Base-by-base conservation (phyloP, 768 basidiomycete genomes). In the Glaciozyma martinii region DNA sequence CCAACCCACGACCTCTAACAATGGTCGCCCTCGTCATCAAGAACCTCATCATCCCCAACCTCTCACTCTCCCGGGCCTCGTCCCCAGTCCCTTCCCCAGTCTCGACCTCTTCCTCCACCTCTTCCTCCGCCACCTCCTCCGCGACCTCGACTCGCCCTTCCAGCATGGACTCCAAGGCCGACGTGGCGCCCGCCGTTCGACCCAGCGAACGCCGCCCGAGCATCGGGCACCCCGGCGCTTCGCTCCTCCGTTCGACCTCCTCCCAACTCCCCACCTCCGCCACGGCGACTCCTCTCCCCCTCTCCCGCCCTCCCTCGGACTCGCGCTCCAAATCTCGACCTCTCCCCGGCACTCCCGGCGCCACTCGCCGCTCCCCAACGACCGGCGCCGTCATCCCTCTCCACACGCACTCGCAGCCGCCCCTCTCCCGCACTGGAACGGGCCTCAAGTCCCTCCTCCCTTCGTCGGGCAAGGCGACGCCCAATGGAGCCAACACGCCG, bases 21-120 rank as follows among this genome's bases (percentile, higher is more conserved):
- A 64, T 65, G 58, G 58, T 60, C 30, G 63, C 53, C 6, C 53
- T 65, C 57, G 49, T 53, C 3, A 30, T 44, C 13, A 19, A 12
- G 18, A 50, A 58, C 25, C 61, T 63, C 13, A 58, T 62, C 64
- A 63, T 68, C 60, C 62, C 60, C 42, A 58, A 43, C 46, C 30
- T 42, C 12, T 70, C 68, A 1, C 63, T 61, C 27, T 62, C 67
- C 10, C 64, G 64, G 25, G 47, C 60, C 1, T 16, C 67, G 12
- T 53, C 63, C 3, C 42, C 62, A 23, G 30, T 49, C 27, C n/a
- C 50, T 5, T 16, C 46, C 4, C 27, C 52, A 6, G 40, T 52
- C 44, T 44, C 58, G 44, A 16, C 60, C 19, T 53, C 54, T 23
- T 53, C 46, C 43, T 68, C 63, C 23, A 58, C 52, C 60, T 55